Evolutionary conservation across 495 filamentous ascomycete genomes (phyloP).

Genomic region (Penicillium soppii): DNA sequence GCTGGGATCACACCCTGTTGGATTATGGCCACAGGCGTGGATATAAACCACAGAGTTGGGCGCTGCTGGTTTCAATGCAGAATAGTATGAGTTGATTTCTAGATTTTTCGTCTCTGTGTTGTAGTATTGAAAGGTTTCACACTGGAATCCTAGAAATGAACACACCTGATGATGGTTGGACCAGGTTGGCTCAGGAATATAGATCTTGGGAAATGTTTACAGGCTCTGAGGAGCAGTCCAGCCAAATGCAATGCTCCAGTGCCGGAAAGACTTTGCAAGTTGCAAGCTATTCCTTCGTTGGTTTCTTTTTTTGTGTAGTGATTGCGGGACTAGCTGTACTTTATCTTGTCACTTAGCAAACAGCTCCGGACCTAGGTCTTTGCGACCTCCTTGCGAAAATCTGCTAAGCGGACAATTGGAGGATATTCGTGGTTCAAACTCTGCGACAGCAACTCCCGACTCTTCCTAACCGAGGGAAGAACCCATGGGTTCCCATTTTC

Average conservation of each 20-base stretch:
- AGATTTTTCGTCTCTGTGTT: slow-evolving; percentile 13
- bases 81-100: slow-evolving; percentile 21
- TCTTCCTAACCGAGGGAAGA: slow-evolving; percentile 29
- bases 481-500: slow-evolving; percentile 42
- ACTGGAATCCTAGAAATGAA: slow-evolving; percentile 28
- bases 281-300: slow-evolving; percentile 19
- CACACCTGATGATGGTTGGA: slow-evolving; percentile 42
- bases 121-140: slow-evolving; percentile 29
- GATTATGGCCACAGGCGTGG: slow-evolving; percentile 49
- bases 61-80: slow-evolving; percentile 17
- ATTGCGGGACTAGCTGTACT: slow-evolving; percentile 3
- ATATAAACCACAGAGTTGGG: slow-evolving; percentile 35
- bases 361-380: slow-evolving; percentile 18
- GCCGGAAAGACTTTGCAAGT: slow-evolving; percentile 74
- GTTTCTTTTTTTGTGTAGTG: background rate
- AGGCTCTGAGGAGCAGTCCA: slow-evolving; percentile 65
- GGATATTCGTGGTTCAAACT: slow-evolving; percentile 25
- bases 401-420: slow-evolving; percentile 31
- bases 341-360: slow-evolving; percentile 8
- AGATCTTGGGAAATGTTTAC: slow-evolving; percentile 23
- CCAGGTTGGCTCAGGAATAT: slow-evolving; percentile 37
- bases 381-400: slow-evolving; percentile 24
- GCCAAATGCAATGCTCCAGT: slow-evolving; percentile 83
- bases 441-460: slow-evolving; percentile 10
- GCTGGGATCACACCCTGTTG: slow-evolving; percentile 43